Percentiles rank a stretch among this genome's conserved stretches.
phyloP scores from a whole-genome alignment of 2,329 filamentous ascomycete genomes.

The Colletotrichum godetiae region DNA sequence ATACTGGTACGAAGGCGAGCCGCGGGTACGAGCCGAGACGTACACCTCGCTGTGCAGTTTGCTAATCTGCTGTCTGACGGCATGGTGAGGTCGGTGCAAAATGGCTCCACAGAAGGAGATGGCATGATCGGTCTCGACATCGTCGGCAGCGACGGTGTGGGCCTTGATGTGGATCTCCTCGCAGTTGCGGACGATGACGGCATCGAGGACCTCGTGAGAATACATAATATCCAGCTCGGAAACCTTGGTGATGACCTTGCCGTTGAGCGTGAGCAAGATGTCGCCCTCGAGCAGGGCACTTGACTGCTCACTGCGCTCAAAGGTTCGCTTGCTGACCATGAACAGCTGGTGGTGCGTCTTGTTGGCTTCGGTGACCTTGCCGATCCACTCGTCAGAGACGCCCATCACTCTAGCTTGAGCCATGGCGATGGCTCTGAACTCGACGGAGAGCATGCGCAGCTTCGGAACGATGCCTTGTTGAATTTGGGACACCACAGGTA shows the following conservation, averaged over 20 bases:
- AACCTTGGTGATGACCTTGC: constrained; percentile 90
- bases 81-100: constrained; percentile 92
- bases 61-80: constrained; percentile 95
- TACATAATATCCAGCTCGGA: constrained; percentile 98
- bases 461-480: constrained; percentile 82
- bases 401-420: constrained; percentile 97
- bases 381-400: constrained; percentile 94
- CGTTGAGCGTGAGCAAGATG: constrained; percentile 90
- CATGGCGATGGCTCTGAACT: constrained; percentile 97
- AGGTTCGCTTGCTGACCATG: constrained; percentile 93
- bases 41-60: constrained; percentile 97
- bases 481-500: constrained; percentile 90
- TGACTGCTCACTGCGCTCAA: constrained; percentile 64
- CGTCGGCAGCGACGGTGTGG: constrained; percentile 86
- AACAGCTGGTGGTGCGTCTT: constrained; percentile 95
- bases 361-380: constrained; percentile 88
- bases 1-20: constrained; percentile 88
- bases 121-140: constrained; percentile 91
- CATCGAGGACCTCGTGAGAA: constrained; percentile 83
- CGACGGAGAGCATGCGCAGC: constrained; percentile 90
- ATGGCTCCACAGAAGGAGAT: constrained; percentile 96
- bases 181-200: constrained; percentile 87
- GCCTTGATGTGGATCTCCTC: constrained; percentile 81
- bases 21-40: constrained; percentile 86
- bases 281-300: constrained; percentile 86